phyloP scores from a whole-genome alignment of 768 basidiomycete genomes.

The Boletus tylopilopsis region DNA sequence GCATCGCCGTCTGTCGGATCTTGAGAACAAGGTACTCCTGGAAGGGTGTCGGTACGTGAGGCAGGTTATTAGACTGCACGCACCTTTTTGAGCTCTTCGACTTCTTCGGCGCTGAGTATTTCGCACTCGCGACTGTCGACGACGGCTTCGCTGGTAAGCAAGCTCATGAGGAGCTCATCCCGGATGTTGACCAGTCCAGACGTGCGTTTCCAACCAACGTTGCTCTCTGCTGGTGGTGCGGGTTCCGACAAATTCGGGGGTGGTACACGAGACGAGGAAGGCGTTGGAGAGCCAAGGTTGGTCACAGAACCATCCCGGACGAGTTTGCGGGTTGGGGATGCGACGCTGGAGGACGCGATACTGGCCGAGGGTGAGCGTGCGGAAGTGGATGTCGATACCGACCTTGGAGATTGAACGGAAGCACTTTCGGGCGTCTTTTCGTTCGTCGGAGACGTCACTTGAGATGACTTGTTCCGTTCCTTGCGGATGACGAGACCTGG shows the following conservation, averaged over 20 bases:
- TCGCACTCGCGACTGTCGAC: conserved; percentile 85
- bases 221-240: conserved; percentile 36
- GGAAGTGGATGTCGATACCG: conserved; percentile 20
- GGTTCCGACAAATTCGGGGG: conserved; percentile 31
- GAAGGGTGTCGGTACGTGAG: not conserved
- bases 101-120: conserved; percentile 69
- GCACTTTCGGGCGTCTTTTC: conserved; percentile 25
- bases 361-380: conserved; percentile 24
- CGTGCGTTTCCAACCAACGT: conserved; percentile 38
- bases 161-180: conserved; percentile 84
- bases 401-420: conserved; percentile 24
- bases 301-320: conserved; percentile 10
- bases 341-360: conserved; percentile 20
- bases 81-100: conserved; percentile 70
- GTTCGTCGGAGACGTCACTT: conserved; percentile 19
- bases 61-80: conserved; percentile 24
- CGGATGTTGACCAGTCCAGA: conserved; percentile 52
- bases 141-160: conserved; percentile 90
- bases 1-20: conserved; percentile 60
- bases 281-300: conserved; percentile 32
- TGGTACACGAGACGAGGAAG: conserved; percentile 38
- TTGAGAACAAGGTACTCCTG: conserved; percentile 75
- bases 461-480: conserved; percentile 37
- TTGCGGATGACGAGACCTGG: conserved; percentile 49
- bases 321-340: conserved; percentile 18